Evolutionary conservation across 2,329 filamentous ascomycete genomes (phyloP).

Genomic region (Cordyceps militaris): DNA sequence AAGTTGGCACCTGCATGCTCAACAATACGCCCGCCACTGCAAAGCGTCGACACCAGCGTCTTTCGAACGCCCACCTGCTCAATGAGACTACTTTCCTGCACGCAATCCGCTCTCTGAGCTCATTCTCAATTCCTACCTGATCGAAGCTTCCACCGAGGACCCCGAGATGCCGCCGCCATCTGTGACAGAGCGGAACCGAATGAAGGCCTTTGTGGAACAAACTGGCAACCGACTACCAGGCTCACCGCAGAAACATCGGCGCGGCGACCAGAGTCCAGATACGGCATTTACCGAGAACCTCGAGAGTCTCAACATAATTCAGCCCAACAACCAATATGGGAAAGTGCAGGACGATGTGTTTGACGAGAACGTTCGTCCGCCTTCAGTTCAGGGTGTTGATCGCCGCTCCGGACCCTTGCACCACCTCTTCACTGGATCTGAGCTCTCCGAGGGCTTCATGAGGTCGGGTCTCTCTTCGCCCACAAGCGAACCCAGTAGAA

Average conservation of each 20-base stretch:
- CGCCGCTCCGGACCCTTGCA: not conserved
- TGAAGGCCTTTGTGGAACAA: conserved; percentile 10
- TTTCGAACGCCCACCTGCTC: not conserved
- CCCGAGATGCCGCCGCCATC: conserved; percentile 2
- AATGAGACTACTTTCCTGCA: not conserved
- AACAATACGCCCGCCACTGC: not conserved
- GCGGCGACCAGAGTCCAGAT: conserved; percentile 4
- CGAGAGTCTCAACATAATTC: conserved; percentile 3
- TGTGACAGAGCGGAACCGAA: conserved; percentile 1
- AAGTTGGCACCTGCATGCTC: not conserved
- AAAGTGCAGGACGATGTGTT: not conserved
- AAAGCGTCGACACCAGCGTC: not conserved
- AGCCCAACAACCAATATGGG: not conserved
- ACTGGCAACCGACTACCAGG: not conserved
- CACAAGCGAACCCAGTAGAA: conserved; percentile 23
- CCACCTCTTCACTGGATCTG: conserved; percentile 30
- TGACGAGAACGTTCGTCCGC: not conserved
- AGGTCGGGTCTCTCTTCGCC: conserved; percentile 32
- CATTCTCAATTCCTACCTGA: not conserved
- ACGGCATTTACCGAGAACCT: conserved; percentile 5
- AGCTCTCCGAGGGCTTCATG: conserved; percentile 34
- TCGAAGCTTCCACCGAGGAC: not conserved
- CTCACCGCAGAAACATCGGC: conserved; percentile 1
- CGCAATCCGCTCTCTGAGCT: not conserved
- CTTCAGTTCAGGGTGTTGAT: conserved; percentile 2